Conservation (phyloP, 371 early-diverging fungal genomes). For the Scutellospora calospora region DNA sequence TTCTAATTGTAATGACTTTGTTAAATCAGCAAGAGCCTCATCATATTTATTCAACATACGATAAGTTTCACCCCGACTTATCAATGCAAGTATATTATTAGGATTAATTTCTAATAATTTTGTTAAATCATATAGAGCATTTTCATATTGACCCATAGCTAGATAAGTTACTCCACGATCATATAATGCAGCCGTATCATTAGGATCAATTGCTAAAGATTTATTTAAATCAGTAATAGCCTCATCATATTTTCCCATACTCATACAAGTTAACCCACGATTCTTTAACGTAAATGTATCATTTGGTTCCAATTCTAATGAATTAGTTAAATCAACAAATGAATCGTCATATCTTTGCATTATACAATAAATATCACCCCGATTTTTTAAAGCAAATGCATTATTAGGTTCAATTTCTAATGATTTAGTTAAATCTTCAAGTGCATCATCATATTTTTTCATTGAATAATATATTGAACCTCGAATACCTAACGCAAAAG, state of each 20-base stretch:
- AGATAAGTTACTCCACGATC: conserved; percentile 18
- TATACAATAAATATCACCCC: conserved; percentile 3
- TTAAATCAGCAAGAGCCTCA: conserved; percentile 13
- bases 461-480: conserved; percentile 4
- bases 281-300: not conserved
- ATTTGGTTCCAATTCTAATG: conserved; percentile 18
- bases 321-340: conserved; percentile 3
- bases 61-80: conserved; percentile 4
- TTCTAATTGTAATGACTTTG: not conserved
- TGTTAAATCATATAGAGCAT: conserved; percentile 9
- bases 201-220: conserved; percentile 23
- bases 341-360: conserved; percentile 9
- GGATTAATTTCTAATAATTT: not conserved
- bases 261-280: not conserved
- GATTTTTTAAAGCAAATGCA: conserved; percentile 3
- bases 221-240: conserved; percentile 30
- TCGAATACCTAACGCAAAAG: not conserved
- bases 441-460: conserved; percentile 4
- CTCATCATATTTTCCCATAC: not conserved
- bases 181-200: not conserved
- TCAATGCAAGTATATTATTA: not conserved
- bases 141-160: not conserved
- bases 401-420: conserved; percentile 14
- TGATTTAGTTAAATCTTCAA: conserved; percentile 24
- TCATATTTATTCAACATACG: not conserved